These are phyloP conservation scores for Ceratocystis harringtonii DNA, from an alignment of 2,329 filamentous ascomycete species.

Conservation along the genomic window DNA sequence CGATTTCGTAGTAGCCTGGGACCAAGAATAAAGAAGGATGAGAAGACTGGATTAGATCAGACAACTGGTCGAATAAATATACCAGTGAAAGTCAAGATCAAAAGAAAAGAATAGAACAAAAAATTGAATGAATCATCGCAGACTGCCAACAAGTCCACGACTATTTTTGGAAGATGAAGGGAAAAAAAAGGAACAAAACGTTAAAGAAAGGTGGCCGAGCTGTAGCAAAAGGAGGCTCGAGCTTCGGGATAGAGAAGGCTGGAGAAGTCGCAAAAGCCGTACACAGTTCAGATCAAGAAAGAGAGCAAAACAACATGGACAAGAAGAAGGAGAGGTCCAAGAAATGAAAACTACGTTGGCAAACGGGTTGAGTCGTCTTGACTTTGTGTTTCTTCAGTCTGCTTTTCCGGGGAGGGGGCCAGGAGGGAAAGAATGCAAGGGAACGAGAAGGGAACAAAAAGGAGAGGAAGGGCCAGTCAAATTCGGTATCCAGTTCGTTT, in stretches of 20 bases:
- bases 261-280: background rate
- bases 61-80: background rate
- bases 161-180: constrained; percentile 4
- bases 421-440: background rate
- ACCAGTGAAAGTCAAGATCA: background rate
- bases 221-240: background rate
- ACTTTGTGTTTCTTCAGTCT: background rate
- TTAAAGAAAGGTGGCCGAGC: background rate
- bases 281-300: background rate
- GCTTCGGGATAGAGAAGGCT: background rate
- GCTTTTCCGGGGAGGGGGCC: background rate
- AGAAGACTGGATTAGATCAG: background rate
- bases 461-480: background rate
- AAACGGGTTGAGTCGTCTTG: background rate
- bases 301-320: background rate
- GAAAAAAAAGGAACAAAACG: background rate
- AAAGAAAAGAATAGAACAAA: background rate
- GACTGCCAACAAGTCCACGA: background rate
- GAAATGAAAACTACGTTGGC: background rate
- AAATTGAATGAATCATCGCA: constrained; percentile 9
- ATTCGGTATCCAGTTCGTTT: background rate
- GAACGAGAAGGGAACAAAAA: background rate
- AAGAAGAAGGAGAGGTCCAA: background rate
- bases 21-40: background rate
- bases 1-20: background rate